Evolutionary conservation across 164 flowering plant genomes (phyloP), one percentile per base, ranked within the genome.

Genomic region (Umbellularia californica): DNA sequence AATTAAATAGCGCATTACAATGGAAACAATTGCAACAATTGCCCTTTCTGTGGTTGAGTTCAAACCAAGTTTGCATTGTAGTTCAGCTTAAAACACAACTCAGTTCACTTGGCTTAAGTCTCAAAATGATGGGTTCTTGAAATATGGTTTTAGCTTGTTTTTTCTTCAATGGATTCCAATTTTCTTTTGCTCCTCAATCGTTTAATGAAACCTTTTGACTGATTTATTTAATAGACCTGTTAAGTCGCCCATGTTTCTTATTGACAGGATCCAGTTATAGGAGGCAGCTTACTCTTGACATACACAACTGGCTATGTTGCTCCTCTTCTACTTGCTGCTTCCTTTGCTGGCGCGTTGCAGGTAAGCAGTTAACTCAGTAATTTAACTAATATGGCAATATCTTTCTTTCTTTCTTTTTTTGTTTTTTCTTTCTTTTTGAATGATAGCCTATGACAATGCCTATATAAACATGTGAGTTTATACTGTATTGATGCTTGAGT

Each of bases 281-380:
- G 99, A 23, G 97, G 99, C 68, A 90, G 96, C 88, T 83, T 95
- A 73, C 92, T 95, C 68, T 81, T 95, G 83, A 87, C 96, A n/a
- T 93, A 93, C 88, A 90, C 99, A 71, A 95, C 99, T 24, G 99
- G 99, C 69, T 95, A 93, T 82, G 90, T 95, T 73, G 88, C 96
- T 74, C 99, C 99, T 72, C 87, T 95, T 62, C 96, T 93, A 77
- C 90, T 95, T 76, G 98, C 99, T 74, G 99, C 98, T 77, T 95
- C 99, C 52, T 95, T 95, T 85, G 99, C 98, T 23, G 96, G 97
- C 71, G 99, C 98, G 75, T 81, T 93, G 85, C 99, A 95, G 96
- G 97, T 95, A 81, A 5, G 3, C 19, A 65, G 23, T 66, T 55
- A 12, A 64, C 11, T 41, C 47, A 35, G 47, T 41, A 41, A 41